These are phyloP conservation scores for Globisporangium orthogonon DNA, from an alignment of 352 stramenopile species.

Conservation along the genomic window DNA sequence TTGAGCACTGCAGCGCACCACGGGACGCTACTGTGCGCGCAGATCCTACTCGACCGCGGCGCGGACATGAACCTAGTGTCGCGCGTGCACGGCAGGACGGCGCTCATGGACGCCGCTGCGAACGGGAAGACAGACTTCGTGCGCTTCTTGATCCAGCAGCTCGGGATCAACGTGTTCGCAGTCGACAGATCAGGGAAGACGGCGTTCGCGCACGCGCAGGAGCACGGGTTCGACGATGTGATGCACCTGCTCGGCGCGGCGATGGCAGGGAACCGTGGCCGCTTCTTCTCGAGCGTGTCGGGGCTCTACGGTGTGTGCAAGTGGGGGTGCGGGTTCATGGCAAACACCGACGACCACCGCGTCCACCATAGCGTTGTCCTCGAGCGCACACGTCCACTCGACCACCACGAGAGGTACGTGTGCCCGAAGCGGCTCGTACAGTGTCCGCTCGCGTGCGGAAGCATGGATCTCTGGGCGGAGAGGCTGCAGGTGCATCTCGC, in stretches of 20 bases:
- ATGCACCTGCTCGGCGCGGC: constrained; percentile 33
- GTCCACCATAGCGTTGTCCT: constrained; percentile 21
- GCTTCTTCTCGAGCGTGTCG: constrained; percentile 26
- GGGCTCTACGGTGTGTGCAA: constrained; percentile 50
- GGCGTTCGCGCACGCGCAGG: constrained; percentile 37
- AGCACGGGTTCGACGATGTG: constrained; percentile 20
- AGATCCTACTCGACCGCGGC: constrained; percentile 44
- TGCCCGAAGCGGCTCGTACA: constrained; percentile 47
- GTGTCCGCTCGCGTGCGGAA: constrained; percentile 32
- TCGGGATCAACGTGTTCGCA: constrained; percentile 27
- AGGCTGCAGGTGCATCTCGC: constrained; percentile 26
- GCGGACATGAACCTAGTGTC: constrained; percentile 41
- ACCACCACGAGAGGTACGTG: constrained; percentile 30
- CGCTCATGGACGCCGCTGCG: constrained; percentile 52
- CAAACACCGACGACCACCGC: constrained; percentile 17
- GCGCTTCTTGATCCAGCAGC: constrained; percentile 39
- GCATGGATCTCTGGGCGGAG: constrained; percentile 38
- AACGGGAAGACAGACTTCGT: constrained; percentile 46
- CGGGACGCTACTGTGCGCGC: constrained; percentile 40
- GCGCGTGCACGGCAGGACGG: constrained; percentile 24
- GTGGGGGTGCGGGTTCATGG: constrained; percentile 62
- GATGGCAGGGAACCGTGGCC: constrained; percentile 33
- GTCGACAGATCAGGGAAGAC: constrained; percentile 26
- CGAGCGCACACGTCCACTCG: constrained; percentile 28
- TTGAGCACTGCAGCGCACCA: constrained; percentile 36